Conservation (phyloP, 1,284 basidiomycete genomes). For the Ustilago loliicola region DNA sequence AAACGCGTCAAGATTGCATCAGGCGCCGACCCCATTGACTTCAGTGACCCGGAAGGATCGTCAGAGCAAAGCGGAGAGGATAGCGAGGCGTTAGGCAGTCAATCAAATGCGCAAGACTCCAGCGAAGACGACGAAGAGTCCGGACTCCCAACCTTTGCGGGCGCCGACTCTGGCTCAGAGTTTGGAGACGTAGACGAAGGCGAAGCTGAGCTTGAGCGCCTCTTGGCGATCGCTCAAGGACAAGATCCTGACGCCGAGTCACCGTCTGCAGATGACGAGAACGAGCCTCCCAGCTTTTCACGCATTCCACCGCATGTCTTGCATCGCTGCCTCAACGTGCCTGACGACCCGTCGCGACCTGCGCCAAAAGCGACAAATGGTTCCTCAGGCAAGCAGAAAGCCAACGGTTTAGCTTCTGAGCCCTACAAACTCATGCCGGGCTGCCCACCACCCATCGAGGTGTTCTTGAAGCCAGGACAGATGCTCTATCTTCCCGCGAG, state of each 20-base stretch:
- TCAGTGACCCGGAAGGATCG: not conserved
- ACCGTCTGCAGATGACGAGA: constrained; percentile 13
- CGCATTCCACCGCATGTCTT: constrained; percentile 56
- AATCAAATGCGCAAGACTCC: constrained; percentile 3
- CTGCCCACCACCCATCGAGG: constrained; percentile 65
- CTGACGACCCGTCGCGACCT: constrained; percentile 33
- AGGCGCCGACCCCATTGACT: constrained; percentile 9
- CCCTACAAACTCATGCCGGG: constrained; percentile 23
- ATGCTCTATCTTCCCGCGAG: constrained; percentile 69
- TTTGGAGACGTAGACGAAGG: constrained; percentile 56
- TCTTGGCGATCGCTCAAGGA: constrained; percentile 24
- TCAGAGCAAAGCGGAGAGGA: constrained; percentile 9
- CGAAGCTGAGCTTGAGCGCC: constrained; percentile 51
- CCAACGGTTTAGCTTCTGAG: constrained; percentile 20
- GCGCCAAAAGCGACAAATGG: constrained; percentile 11
- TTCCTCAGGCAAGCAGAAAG: not conserved
- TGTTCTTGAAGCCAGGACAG: constrained; percentile 63
- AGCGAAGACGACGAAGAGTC: constrained; percentile 20
- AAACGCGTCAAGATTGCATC: constrained; percentile 41
- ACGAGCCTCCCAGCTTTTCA: constrained; percentile 67
- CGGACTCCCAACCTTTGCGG: constrained; percentile 21
- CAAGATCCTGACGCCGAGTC: constrained; percentile 16
- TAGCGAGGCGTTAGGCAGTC: not conserved
- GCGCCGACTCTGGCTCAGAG: constrained; percentile 46
- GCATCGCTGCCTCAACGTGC: constrained; percentile 56